Evolutionary conservation across 2,329 filamentous ascomycete genomes (phyloP).

Genomic region (Daldinia sp.): DNA sequence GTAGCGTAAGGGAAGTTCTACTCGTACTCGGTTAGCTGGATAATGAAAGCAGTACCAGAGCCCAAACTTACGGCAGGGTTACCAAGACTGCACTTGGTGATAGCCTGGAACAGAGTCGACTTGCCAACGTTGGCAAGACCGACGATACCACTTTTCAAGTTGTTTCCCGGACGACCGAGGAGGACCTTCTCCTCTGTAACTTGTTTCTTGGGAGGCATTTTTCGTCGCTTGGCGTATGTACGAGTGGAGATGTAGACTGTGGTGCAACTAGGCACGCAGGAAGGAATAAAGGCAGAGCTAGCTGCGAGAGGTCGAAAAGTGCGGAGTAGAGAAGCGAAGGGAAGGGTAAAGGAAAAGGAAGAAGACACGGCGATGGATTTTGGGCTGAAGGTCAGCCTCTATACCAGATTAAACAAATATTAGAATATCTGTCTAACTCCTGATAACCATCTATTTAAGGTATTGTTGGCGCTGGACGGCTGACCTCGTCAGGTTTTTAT

Average conservation of each 20-base stretch:
- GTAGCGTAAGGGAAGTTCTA: conserved; percentile 99
- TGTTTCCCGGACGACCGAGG: conserved; percentile 96
- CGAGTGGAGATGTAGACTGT: conserved; percentile 61
- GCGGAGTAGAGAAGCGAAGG: conserved; percentile 67
- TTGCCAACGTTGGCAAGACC: conserved; percentile 99
- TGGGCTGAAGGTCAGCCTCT: conserved; percentile 57
- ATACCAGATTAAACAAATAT: conserved; percentile 34
- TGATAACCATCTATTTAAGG: conserved; percentile 29
- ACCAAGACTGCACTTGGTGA: conserved; percentile 96
- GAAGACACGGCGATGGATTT: conserved; percentile 59
- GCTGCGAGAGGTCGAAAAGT: conserved; percentile 70
- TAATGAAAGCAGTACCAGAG: conserved; percentile 43
- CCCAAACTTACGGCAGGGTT: conserved; percentile 85
- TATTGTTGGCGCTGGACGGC: conserved; percentile 38
- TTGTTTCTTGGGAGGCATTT: conserved; percentile 96
- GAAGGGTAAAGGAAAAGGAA: conserved; percentile 52
- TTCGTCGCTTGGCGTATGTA: conserved; percentile 72
- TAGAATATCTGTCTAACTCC: conserved; percentile 29
- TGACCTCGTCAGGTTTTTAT: conserved; percentile 34
- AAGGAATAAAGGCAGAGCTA: conserved; percentile 72
- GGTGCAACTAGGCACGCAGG: conserved; percentile 63
- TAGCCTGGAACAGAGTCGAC: conserved; percentile 99
- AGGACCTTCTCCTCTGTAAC: conserved; percentile 95
- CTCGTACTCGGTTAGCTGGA: conserved; percentile 52
- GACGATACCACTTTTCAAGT: conserved; percentile 99